phyloP scores from a whole-genome alignment of 306 rosid species.

The Lupinus albus region DNA sequence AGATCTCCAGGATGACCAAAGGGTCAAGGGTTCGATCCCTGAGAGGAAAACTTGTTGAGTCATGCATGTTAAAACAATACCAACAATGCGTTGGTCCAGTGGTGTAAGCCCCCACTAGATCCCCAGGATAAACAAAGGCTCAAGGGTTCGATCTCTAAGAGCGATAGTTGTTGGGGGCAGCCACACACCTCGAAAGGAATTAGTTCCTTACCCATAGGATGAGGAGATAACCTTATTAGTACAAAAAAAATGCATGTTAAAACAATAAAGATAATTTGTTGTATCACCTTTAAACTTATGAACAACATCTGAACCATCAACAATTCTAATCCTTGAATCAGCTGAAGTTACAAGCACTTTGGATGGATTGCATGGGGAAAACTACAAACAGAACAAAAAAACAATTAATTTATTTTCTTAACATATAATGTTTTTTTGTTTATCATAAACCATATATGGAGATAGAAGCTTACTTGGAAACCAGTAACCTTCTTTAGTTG shows the following conservation, averaged over 20 bases:
- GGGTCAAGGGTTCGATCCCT: too few relatives aligned
- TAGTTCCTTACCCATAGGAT: too few relatives aligned
- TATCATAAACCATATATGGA: background rate
- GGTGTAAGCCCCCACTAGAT: too few relatives aligned
- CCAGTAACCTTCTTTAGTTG: slow-evolving; percentile 74
- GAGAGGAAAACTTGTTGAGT: background rate
- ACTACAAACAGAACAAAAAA: slow-evolving; percentile 48
- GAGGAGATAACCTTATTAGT: too few relatives aligned
- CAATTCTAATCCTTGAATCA: slow-evolving; percentile 72
- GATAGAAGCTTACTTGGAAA: slow-evolving; percentile 62
- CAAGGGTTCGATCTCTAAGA: too few relatives aligned
- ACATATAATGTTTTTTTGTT: slow-evolving; percentile 1
- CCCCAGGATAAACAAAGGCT: too few relatives aligned
- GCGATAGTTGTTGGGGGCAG: too few relatives aligned
- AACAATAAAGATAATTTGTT: background rate
- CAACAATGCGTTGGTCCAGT: too few relatives aligned
- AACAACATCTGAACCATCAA: slow-evolving; percentile 62
- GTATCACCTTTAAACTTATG: slow-evolving; percentile 73
- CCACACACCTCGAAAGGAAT: too few relatives aligned
- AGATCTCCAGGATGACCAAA: too few relatives aligned
- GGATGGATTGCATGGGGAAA: slow-evolving; percentile 61
- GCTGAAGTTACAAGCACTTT: slow-evolving; percentile 79
- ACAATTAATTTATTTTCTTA: slow-evolving; percentile 12
- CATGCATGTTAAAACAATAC: background rate
- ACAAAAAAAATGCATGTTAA: too few relatives aligned